Conservation (phyloP, 352 stramenopile species). For the Pythium phragmiticola region DNA sequence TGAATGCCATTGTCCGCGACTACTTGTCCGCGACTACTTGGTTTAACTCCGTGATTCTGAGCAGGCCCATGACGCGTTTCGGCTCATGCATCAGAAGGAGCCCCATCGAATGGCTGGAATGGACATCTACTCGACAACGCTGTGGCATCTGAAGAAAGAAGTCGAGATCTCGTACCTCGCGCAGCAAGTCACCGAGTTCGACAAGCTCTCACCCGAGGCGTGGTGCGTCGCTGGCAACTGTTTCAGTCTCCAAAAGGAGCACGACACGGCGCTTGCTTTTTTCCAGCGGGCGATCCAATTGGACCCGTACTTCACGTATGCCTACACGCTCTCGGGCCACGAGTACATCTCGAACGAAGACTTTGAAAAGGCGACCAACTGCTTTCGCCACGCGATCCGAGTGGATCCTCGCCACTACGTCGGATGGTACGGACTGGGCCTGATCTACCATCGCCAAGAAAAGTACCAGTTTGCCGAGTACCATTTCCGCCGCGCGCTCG, state of each 20-base stretch:
- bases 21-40: not conserved
- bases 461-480: slow-evolving; percentile 97
- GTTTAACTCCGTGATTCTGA: slow-evolving; percentile 1
- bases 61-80: slow-evolving; percentile 85
- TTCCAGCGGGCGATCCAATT: slow-evolving; percentile 96
- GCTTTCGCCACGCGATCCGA: slow-evolving; percentile 94
- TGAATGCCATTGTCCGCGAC: not conserved
- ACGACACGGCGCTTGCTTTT: slow-evolving; percentile 95
- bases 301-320: slow-evolving; percentile 95
- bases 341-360: slow-evolving; percentile 98
- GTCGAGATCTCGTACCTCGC: slow-evolving; percentile 96
- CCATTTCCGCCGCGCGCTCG: slow-evolving; percentile 93
- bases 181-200: slow-evolving; percentile 92
- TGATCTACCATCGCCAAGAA: slow-evolving; percentile 97
- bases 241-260: slow-evolving; percentile 98
- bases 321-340: slow-evolving; percentile 97
- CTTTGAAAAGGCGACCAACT: slow-evolving; percentile 96
- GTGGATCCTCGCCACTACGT: slow-evolving; percentile 93
- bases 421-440: slow-evolving; percentile 91
- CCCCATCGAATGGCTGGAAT: slow-evolving; percentile 93
- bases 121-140: slow-evolving; percentile 94
- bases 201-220: slow-evolving; percentile 91
- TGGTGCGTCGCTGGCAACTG: slow-evolving; percentile 98
- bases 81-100: slow-evolving; percentile 88
- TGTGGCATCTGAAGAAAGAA: slow-evolving; percentile 98